These are phyloP conservation scores for Tolypocladium amazonense DNA, from an alignment of 2,329 filamentous ascomycete genomes.

Conservation along the genomic window DNA sequence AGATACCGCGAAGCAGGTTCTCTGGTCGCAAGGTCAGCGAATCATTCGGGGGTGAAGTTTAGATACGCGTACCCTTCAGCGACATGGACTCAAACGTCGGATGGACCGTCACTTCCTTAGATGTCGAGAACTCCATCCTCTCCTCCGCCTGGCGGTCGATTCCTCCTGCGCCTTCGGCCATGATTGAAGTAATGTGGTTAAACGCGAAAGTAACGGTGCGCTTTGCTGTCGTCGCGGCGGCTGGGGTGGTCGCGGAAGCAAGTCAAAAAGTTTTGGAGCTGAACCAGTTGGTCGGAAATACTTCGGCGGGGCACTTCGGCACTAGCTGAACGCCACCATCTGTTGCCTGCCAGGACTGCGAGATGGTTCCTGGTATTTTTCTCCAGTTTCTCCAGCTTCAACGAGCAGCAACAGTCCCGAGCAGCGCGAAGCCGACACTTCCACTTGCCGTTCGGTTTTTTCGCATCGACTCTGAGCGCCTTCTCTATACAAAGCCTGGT, in stretches of 20 bases:
- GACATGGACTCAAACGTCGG: conserved; percentile 95
- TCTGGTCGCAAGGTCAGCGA: conserved; percentile 37
- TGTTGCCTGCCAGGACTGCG: too few species aligned
- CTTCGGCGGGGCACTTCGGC: conserved; percentile 12
- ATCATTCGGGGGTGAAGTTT: not conserved
- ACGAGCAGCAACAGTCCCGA: not conserved
- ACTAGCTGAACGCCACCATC: not conserved
- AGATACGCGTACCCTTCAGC: conserved; percentile 56
- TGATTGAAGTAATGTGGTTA: conserved; percentile 32
- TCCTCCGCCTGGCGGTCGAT: conserved; percentile 91
- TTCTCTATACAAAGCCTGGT: not conserved
- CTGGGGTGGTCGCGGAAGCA: not conserved
- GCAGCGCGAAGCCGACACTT: not conserved
- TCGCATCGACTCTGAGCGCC: not conserved
- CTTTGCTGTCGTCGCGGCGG: not conserved
- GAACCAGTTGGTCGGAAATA: conserved; percentile 15
- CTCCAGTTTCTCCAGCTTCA: not conserved
- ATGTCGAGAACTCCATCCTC: conserved; percentile 96
- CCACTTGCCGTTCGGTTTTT: too few species aligned
- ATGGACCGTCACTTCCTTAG: conserved; percentile 92
- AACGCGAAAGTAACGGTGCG: not conserved
- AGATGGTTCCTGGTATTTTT: not conserved
- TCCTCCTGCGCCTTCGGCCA: conserved; percentile 69
- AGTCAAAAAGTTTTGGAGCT: conserved; percentile 16
- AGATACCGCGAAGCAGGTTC: conserved; percentile 91